Evolutionary conservation across 2,329 filamentous ascomycete species (phyloP).

Genomic region (Laburnicola sp.): DNA sequence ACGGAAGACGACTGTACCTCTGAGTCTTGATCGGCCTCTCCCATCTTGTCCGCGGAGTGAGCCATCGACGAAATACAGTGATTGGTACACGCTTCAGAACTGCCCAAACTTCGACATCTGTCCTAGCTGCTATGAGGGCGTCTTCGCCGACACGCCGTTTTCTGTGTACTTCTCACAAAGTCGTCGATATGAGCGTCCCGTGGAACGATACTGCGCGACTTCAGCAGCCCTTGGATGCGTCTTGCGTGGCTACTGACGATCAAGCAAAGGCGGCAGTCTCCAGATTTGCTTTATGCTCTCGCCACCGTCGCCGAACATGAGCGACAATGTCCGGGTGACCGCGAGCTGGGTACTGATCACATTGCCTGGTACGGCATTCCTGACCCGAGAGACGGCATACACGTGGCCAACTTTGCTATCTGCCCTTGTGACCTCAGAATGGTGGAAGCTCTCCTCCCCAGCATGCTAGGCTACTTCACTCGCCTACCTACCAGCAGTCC

Average conservation of each 20-base stretch:
- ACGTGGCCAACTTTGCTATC: slow-evolving; percentile 71
- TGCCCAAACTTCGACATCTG: slow-evolving; percentile 78
- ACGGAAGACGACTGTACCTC: slow-evolving; percentile 12
- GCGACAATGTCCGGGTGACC: slow-evolving; percentile 61
- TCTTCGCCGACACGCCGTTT: slow-evolving; percentile 71
- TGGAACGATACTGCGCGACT: slow-evolving; percentile 72
- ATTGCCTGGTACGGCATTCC: slow-evolving; percentile 76
- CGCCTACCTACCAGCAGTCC: slow-evolving; percentile 51
- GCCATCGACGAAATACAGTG: slow-evolving; percentile 65
- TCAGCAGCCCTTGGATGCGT: slow-evolving; percentile 80
- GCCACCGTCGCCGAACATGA: slow-evolving; percentile 63
- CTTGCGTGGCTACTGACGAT: slow-evolving; percentile 81
- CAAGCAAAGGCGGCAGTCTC: slow-evolving; percentile 67
- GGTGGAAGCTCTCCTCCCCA: slow-evolving; percentile 73
- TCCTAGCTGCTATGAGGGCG: slow-evolving; percentile 72
- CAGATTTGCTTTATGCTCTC: slow-evolving; percentile 71
- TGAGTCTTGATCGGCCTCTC: slow-evolving; percentile 30
- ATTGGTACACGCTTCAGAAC: slow-evolving; percentile 79
- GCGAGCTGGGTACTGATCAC: slow-evolving; percentile 49
- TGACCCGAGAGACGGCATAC: slow-evolving; percentile 66
- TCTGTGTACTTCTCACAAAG: slow-evolving; percentile 67
- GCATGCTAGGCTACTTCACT: slow-evolving; percentile 67
- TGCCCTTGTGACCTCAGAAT: slow-evolving; percentile 75
- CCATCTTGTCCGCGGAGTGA: slow-evolving; percentile 69
- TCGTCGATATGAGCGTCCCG: slow-evolving; percentile 59